Conservation (phyloP, 257 asterid species). For the Jacaranda copaia region DNA sequence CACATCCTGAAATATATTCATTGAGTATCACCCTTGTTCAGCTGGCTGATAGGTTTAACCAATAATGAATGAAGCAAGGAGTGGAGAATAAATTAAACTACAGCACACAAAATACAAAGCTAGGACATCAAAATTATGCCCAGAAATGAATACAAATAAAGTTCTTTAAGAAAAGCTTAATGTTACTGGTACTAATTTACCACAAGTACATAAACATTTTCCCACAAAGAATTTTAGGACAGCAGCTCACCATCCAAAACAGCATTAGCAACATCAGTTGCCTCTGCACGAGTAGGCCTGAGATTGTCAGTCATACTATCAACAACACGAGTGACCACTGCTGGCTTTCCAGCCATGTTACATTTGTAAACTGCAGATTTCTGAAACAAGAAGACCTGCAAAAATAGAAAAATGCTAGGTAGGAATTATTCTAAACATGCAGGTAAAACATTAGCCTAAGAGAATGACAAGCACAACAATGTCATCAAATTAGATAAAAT, state of each 20-base stretch:
- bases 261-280: conserved; percentile 97
- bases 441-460: conserved; percentile 1
- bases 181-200: not conserved
- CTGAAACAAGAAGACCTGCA: conserved; percentile 89
- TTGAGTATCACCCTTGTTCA: conserved; percentile 17
- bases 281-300: conserved; percentile 98
- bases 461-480: not conserved
- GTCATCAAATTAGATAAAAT: conserved; percentile 14
- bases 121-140: not conserved
- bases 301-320: conserved; percentile 97
- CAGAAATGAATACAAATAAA: not conserved
- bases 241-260: conserved; percentile 80
- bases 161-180: not conserved
- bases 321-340: conserved; percentile 94
- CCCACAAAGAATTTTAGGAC: conserved; percentile 13
- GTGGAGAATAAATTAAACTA: conserved; percentile 11
- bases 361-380: conserved; percentile 90
- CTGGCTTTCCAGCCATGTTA: conserved; percentile 98
- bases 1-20: conserved; percentile 65
- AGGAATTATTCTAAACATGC: not conserved
- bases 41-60: not conserved
- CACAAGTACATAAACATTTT: not conserved
- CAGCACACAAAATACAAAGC: not conserved
- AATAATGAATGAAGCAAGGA: conserved; percentile 6
- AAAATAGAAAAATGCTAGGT: conserved; percentile 27